A percentile compares a stretch with the other conserved stretches of the same genome.
Conservation (phyloP, 1,284 basidiomycete species). For the Pseudozyma thailandica region DNA sequence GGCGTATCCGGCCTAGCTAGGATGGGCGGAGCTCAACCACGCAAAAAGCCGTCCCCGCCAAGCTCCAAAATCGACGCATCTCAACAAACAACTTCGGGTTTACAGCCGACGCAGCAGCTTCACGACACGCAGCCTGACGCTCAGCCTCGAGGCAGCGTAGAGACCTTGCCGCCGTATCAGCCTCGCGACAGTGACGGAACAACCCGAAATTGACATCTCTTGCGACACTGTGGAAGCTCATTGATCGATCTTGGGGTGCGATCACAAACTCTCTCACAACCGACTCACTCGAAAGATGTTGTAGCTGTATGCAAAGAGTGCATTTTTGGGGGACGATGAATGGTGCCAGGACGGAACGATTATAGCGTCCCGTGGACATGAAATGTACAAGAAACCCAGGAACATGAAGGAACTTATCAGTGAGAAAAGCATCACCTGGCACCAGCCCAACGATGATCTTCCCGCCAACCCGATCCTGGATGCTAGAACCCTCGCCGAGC, state of each 20-base stretch:
- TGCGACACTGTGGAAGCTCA: too few relatives aligned
- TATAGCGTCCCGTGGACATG: constrained; percentile 3
- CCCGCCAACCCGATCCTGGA: not conserved
- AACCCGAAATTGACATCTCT: too few relatives aligned
- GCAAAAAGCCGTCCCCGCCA: constrained; percentile 3
- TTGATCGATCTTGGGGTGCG: too few relatives aligned
- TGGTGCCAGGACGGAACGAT: constrained; percentile 7
- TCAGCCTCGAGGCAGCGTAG: constrained; percentile 9
- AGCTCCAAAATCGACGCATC: not conserved
- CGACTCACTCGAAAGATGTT: too few relatives aligned
- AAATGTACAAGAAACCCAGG: constrained; percentile 13
- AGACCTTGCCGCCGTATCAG: constrained; percentile 30
- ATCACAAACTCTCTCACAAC: too few relatives aligned
- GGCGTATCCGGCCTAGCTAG: constrained; percentile 26
- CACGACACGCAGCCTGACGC: not conserved
- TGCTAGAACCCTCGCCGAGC: constrained; percentile 13
- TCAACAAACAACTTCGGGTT: too few relatives aligned
- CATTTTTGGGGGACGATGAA: constrained; percentile 32
- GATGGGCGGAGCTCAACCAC: constrained; percentile 41
- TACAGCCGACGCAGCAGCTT: too few relatives aligned
- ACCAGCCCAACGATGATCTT: constrained; percentile 1
- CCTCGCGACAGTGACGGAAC: constrained; percentile 1
- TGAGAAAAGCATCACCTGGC: not conserved
- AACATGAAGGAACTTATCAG: not conserved
- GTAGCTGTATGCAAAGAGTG: constrained; percentile 26